A percentile compares a stretch with the other conserved stretches of the same genome.
phyloP scores from a whole-genome alignment of 805 yeast genomes.

The Myxozyma kluyveri region DNA sequence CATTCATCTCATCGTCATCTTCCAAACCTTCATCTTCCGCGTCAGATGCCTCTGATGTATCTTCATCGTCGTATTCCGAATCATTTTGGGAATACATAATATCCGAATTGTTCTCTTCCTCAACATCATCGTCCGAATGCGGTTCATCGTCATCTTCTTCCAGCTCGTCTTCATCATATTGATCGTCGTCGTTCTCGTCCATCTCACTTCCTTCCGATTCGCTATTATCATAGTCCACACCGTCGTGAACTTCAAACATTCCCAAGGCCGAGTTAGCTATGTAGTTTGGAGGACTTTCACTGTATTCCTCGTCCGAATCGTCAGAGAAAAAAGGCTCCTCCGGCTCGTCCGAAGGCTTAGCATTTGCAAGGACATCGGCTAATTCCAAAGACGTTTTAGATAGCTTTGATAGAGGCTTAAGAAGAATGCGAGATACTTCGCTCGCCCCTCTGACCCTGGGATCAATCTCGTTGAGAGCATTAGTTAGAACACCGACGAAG shows the following conservation, averaged over 20 bases:
- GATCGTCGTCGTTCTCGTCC: conserved; percentile 46
- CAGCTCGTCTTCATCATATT: conserved; percentile 42
- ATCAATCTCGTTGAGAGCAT: conserved; percentile 64
- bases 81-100: conserved; percentile 37
- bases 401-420: conserved; percentile 53
- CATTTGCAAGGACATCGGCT: conserved; percentile 37
- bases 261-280: conserved; percentile 88
- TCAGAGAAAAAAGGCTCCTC: conserved; percentile 52
- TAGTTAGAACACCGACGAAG: conserved; percentile 49
- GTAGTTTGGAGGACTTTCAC: conserved; percentile 78
- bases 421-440: conserved; percentile 50
- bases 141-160: conserved; percentile 37
- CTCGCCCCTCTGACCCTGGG: conserved; percentile 68
- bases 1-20: conserved; percentile 35
- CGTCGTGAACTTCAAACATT: conserved; percentile 83
- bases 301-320: conserved; percentile 36
- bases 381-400: conserved; percentile 47
- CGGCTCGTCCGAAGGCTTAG: conserved; percentile 44
- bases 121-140: conserved; percentile 41
- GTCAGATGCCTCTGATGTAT: not conserved
- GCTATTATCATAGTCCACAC: conserved; percentile 60
- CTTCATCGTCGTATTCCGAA: conserved; percentile 27
- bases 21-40: conserved; percentile 33
- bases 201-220: conserved; percentile 39
- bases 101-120: conserved; percentile 35